Percentiles rank a stretch among this genome's conserved stretches.
phyloP scores from a whole-genome alignment of 768 basidiomycete genomes.

The Tephrocybe sp. region DNA sequence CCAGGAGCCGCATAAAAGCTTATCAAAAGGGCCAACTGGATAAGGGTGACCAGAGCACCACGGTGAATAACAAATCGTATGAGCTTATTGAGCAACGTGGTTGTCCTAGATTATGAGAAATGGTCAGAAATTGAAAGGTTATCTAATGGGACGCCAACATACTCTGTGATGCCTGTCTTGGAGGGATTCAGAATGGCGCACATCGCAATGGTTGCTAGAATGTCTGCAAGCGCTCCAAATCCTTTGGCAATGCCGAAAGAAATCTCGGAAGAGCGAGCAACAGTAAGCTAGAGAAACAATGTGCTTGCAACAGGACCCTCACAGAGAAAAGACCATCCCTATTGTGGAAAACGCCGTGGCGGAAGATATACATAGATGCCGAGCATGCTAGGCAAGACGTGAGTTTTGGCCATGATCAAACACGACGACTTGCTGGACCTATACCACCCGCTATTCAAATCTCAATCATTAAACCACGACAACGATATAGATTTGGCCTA shows the following conservation, averaged over 20 bases:
- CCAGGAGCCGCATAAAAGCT: constrained; percentile 37
- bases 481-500: too few relatives aligned
- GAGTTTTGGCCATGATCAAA: not conserved
- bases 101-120: constrained; percentile 30
- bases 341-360: constrained; percentile 28
- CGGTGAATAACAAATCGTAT: constrained; percentile 42
- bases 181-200: constrained; percentile 15
- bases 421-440: constrained; percentile 15
- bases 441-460: constrained; percentile 28
- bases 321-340: constrained; percentile 30
- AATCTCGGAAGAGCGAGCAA: constrained; percentile 23
- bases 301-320: too few relatives aligned
- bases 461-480: too few relatives aligned
- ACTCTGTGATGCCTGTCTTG: constrained; percentile 38
- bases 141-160: constrained; percentile 11
- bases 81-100: constrained; percentile 35
- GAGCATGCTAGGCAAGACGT: constrained; percentile 25
- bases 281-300: too few relatives aligned
- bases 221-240: not conserved
- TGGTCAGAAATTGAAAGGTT: not conserved
- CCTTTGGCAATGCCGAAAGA: constrained; percentile 46
- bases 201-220: constrained; percentile 4
- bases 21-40: constrained; percentile 40
- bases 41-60: constrained; percentile 44
- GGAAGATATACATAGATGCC: constrained; percentile 31